These are phyloP conservation scores for Eutrema yunnanense DNA, from an alignment of 345 rosid species.

Conservation along the genomic window DNA sequence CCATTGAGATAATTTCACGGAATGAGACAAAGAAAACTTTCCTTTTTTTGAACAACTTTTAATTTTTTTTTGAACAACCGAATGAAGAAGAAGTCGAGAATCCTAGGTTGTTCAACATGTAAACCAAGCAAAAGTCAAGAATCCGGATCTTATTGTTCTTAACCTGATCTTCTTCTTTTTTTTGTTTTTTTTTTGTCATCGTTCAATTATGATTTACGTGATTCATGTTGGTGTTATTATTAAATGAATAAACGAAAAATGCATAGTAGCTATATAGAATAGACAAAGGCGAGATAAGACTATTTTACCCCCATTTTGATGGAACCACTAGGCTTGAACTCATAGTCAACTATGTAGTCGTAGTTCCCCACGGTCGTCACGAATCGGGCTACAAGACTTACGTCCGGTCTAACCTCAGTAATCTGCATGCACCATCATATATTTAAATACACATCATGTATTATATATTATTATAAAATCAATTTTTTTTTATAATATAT, in stretches of 20 bases:
- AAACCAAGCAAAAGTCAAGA: neutral
- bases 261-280: neutral
- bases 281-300: neutral
- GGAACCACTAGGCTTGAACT: slow-evolving; percentile 51
- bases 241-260: neutral
- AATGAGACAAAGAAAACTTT: too few species aligned
- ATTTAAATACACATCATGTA: neutral
- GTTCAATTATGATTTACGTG: neutral
- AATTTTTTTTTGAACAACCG: too few species aligned
- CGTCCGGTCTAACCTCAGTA: slow-evolving; percentile 47
- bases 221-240: neutral
- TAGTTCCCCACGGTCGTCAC: slow-evolving; percentile 43
- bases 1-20: too few species aligned
- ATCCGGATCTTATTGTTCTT: neutral
- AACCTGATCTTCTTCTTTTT: neutral
- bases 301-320: slow-evolving; percentile 38
- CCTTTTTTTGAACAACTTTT: too few species aligned
- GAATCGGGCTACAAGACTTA: slow-evolving; percentile 50
- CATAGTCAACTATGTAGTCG: slow-evolving; percentile 43
- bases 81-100: too few species aligned
- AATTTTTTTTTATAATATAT: neutral
- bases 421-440: slow-evolving; percentile 24
- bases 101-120: neutral
- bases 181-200: too few species aligned
- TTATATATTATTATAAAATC: neutral